Evolutionary conservation across 129 eudicot genomes (phyloP).

Genomic region (Arctium minus): DNA sequence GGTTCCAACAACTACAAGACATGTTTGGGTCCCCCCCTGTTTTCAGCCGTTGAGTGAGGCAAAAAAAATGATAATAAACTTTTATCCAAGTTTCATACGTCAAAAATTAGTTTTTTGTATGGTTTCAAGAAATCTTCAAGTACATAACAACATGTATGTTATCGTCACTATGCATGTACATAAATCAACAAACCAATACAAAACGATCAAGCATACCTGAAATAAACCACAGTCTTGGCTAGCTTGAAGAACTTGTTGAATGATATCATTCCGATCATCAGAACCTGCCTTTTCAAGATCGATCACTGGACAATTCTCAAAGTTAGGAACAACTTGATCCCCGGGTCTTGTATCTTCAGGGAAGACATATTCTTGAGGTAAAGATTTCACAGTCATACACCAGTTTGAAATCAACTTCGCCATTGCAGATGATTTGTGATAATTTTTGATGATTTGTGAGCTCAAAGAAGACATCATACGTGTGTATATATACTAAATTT

Average conservation of each 20-base stretch:
- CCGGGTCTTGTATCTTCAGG: conserved; percentile 23
- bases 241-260: conserved; percentile 26
- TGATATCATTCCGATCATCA: not conserved
- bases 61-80: too few relatives aligned
- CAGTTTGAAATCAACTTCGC: conserved; percentile 26
- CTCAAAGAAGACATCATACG: not conserved
- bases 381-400: not conserved
- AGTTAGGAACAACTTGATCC: conserved; percentile 8
- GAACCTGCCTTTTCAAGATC: conserved; percentile 15
- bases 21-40: too few relatives aligned
- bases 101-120: not conserved
- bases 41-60: too few relatives aligned
- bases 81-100: too few relatives aligned
- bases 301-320: conserved; percentile 1
- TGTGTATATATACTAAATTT: not conserved
- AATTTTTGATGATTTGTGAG: not conserved
- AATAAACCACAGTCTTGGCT: conserved; percentile 24
- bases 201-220: conserved; percentile 9
- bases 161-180: not conserved
- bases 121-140: not conserved
- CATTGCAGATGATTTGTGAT: not conserved
- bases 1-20: not conserved
- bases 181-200: not conserved
- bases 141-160: not conserved
- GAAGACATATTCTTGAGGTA: conserved; percentile 25